phyloP scores from a whole-genome alignment of 768 basidiomycete genomes.

The Guyanaporus albipodus region DNA sequence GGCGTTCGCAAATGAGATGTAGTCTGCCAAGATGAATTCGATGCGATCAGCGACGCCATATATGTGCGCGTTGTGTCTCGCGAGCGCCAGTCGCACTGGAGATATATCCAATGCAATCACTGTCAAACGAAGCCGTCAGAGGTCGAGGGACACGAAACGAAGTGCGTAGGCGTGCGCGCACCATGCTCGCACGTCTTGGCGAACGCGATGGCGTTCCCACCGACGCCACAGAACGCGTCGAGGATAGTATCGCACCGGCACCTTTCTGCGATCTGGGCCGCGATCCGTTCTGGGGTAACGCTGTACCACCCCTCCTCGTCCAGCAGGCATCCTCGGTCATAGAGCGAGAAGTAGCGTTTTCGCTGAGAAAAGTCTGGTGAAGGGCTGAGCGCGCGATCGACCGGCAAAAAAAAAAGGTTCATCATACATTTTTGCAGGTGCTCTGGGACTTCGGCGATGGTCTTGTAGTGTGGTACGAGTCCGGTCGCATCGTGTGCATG shows the following conservation, averaged over 20 bases:
- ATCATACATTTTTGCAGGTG: constrained; percentile 75
- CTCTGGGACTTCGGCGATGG: constrained; percentile 64
- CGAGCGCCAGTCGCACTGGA: constrained; percentile 79
- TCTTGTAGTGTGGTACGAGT: constrained; percentile 67
- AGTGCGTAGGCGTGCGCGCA: constrained; percentile 37
- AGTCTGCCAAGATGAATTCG: constrained; percentile 89
- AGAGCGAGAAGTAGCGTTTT: constrained; percentile 74
- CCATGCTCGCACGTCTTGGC: constrained; percentile 94
- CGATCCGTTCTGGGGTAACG: constrained; percentile 92
- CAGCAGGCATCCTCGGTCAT: constrained; percentile 77
- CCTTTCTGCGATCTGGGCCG: constrained; percentile 86
- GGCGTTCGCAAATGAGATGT: constrained; percentile 68
- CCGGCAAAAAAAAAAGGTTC: neutral
- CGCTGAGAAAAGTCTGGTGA: constrained; percentile 83
- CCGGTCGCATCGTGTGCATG: constrained; percentile 64
- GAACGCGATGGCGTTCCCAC: constrained; percentile 96
- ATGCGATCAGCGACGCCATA: constrained; percentile 95
- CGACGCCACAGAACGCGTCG: constrained; percentile 97
- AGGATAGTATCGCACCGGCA: constrained; percentile 82
- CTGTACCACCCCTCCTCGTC: constrained; percentile 99
- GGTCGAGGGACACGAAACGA: neutral
- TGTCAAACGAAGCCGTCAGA: constrained; percentile 33
- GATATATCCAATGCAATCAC: constrained; percentile 94
- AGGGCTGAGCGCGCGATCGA: neutral
- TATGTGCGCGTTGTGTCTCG: constrained; percentile 88